A percentile compares a stretch with the other conserved stretches of the same genome.
phyloP scores from a whole-genome alignment of 352 stramenopile species.

The Phytopythium aichiense region DNA sequence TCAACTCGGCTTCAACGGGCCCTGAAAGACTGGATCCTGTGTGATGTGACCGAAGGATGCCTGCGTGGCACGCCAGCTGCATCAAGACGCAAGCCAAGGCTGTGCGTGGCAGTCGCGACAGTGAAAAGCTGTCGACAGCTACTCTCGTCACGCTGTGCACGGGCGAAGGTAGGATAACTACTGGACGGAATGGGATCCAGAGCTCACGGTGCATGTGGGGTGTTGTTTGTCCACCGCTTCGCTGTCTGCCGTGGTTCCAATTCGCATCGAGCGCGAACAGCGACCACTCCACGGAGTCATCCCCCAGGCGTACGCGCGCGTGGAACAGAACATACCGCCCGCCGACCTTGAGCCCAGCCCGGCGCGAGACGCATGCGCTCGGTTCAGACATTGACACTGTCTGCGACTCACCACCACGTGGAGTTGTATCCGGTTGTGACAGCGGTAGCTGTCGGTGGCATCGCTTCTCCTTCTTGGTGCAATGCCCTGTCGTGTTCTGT shows the following conservation, averaged over 20 bases:
- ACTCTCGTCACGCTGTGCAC: neutral
- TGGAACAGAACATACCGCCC: constrained; percentile 32
- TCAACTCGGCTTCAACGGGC: neutral
- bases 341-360: constrained; percentile 22
- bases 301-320: neutral
- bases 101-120: constrained; percentile 8
- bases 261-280: constrained; percentile 16
- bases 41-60: neutral
- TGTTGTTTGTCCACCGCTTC: neutral
- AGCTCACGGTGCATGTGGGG: constrained; percentile 1
- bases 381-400: neutral
- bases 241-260: neutral
- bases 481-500: no score
- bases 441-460: neutral
- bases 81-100: constrained; percentile 21
- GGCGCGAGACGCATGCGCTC: neutral
- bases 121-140: neutral
- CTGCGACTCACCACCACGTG: neutral
- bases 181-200: constrained; percentile 17
- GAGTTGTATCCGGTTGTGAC: neutral
- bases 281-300: constrained; percentile 12
- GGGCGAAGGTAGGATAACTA: neutral
- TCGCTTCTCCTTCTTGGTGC: neutral
- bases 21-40: neutral
- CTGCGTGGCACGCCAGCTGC: constrained; percentile 21